Evolutionary conservation across 306 rosid species (phyloP).

Genomic region (Cyclanthera cordifolia): DNA sequence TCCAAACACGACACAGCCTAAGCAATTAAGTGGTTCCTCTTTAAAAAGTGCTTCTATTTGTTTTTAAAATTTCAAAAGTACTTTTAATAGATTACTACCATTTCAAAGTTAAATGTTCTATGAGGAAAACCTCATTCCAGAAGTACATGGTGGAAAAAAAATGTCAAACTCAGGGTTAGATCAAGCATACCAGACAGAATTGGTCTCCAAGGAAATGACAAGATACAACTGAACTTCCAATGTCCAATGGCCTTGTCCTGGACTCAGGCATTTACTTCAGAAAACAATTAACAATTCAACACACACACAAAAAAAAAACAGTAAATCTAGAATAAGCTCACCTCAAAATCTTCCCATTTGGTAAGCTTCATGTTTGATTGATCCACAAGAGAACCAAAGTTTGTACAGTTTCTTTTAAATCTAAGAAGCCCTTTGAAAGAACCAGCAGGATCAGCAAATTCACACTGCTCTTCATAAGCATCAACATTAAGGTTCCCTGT

Average conservation of each 20-base stretch:
- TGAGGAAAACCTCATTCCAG: background rate
- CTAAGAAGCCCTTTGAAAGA: constrained; percentile 85
- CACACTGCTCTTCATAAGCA: constrained; percentile 84
- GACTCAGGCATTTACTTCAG: background rate
- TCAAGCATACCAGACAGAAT: constrained; percentile 70
- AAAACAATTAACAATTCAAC: background rate
- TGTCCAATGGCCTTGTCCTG: constrained; percentile 85
- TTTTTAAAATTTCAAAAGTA: background rate
- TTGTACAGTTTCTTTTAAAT: constrained; percentile 88
- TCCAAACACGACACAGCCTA: too few relatives aligned
- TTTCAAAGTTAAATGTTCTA: background rate
- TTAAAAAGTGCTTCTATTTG: too few relatives aligned
- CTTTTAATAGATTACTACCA: background rate
- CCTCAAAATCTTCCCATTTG: constrained; percentile 93
- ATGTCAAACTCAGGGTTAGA: background rate
- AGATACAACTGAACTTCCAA: constrained; percentile 68
- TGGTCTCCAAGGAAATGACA: constrained; percentile 91
- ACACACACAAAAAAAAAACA: background rate
- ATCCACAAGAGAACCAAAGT: constrained; percentile 72
- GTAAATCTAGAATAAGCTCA: constrained; percentile 8
- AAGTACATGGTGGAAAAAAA: background rate
- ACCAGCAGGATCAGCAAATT: constrained; percentile 93
- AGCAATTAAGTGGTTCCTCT: background rate
- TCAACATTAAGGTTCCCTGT: constrained; percentile 73
- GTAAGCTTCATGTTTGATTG: constrained; percentile 78